Evolutionary conservation across 371 early-diverging fungal species (phyloP).

Genomic region (Umbelopsis sp.): DNA sequence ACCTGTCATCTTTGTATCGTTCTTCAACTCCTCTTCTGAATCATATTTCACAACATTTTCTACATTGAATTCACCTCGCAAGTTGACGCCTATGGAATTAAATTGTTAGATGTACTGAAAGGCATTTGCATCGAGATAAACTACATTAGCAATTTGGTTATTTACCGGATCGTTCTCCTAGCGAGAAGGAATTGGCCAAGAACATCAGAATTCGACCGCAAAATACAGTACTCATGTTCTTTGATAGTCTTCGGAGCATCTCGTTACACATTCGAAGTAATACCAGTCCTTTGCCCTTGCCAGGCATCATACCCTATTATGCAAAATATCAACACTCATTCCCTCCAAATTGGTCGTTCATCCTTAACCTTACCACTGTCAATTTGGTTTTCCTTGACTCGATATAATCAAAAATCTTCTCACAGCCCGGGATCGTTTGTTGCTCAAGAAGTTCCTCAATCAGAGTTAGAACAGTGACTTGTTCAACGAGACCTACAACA

Average conservation of each 20-base stretch:
- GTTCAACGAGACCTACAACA: constrained; percentile 45
- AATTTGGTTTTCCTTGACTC: constrained; percentile 58
- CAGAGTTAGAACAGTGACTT: constrained; percentile 51
- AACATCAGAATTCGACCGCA: constrained; percentile 85
- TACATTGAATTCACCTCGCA: constrained; percentile 80
- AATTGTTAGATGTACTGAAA: neutral
- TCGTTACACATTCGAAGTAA: constrained; percentile 86
- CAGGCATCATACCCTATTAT: constrained; percentile 67
- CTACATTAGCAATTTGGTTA: neutral
- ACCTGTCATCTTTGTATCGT: constrained; percentile 40
- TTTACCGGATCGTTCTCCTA: constrained; percentile 74
- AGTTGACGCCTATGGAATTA: constrained; percentile 65
- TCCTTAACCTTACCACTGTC: constrained; percentile 50
- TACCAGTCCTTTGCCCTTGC: constrained; percentile 79
- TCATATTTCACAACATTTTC: constrained; percentile 66
- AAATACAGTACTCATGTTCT: constrained; percentile 75
- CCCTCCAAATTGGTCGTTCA: too few species aligned
- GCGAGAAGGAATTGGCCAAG: constrained; percentile 78
- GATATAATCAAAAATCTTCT: constrained; percentile 66
- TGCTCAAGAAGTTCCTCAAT: constrained; percentile 73
- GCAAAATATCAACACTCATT: constrained; percentile 1
- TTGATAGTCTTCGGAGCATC: constrained; percentile 78
- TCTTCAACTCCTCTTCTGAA: constrained; percentile 54
- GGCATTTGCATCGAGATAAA: neutral
- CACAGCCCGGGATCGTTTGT: constrained; percentile 64